Base-by-base conservation (phyloP, 371 early-diverging fungal genomes). In the Mucor circinelloides region DNA sequence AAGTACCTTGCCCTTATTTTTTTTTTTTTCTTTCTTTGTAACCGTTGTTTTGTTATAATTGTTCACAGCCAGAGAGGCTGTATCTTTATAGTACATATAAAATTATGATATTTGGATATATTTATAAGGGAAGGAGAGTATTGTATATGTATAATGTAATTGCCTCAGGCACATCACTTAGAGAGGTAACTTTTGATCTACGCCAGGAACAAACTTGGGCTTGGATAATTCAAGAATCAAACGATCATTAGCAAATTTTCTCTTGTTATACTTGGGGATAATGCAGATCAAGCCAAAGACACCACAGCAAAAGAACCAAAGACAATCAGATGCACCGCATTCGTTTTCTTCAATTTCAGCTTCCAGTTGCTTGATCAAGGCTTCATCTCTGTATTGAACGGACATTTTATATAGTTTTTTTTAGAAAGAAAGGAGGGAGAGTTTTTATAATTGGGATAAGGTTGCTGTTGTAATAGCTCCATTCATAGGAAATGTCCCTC, bases 261-360 rank as follows among this genome's bases (percentile, higher is more conserved):
- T 64, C 28, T 42, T 60, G 34, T 64, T 64, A 7, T 69, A 64
- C n/a, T 44, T 65, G 42, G 70, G 70, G 17, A 65, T 36, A 30
- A 70, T 57, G 28, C 68, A 68, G 10, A 68, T 46, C 12, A 62
- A 36, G 84, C 92, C 73, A 79, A 78, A 71, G 76, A 86, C 63
- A 79, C 85, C 27, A 88, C 93, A 81, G 71, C 63, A 34, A 69
- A 90, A 17, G 80, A 82, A 60, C 92, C 92, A 68, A 77, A 81
- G 21, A 90, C 88, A 34, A 75, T 92, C 55, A 75, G 80, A 36
- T n/a, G n/a, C 44, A 58, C 68, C 68, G 34, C 68, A 68, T 34
- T 68, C 62, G 30, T 68, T 68, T 56, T 62, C 62, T 62, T 68
- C 58, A 25, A 68, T 57, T 25, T 68, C 63, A 1, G 19, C 32